Conservation (phyloP, 108 stramenopile species). For the Skeletonema costatum region DNA sequence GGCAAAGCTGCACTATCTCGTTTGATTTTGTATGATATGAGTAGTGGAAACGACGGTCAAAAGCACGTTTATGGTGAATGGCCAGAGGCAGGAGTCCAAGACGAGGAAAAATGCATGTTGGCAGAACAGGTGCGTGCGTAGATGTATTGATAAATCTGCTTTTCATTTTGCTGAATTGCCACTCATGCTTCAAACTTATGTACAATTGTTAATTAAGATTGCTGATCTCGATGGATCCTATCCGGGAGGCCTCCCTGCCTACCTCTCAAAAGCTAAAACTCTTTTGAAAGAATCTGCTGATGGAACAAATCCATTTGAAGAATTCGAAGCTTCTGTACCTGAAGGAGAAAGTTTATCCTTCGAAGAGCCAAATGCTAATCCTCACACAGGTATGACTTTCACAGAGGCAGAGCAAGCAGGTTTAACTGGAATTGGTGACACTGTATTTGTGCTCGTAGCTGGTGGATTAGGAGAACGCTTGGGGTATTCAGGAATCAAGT, state of each 20-base stretch:
- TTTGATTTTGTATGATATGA: constrained; percentile 58
- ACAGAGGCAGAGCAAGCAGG: constrained; percentile 76
- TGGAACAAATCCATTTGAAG: constrained; percentile 94
- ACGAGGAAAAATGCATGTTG: constrained; percentile 75
- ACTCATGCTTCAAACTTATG: neutral
- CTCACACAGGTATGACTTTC: constrained; percentile 83
- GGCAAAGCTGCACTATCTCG: constrained; percentile 62
- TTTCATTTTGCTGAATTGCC: neutral
- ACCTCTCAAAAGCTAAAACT: constrained; percentile 84
- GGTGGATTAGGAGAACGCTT: constrained; percentile 98
- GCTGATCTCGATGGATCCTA: constrained; percentile 90
- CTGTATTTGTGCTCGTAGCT: constrained; percentile 86
- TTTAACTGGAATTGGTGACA: constrained; percentile 58
- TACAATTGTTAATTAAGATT: constrained; percentile 43
- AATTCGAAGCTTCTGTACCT: constrained; percentile 90
- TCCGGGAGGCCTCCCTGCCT: constrained; percentile 92
- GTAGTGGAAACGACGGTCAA: constrained; percentile 45
- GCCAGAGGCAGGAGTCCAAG: constrained; percentile 79
- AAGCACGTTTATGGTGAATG: constrained; percentile 88
- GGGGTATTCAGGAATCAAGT: constrained; percentile 98
- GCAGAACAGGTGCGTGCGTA: constrained; percentile 78
- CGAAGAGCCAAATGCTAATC: constrained; percentile 52
- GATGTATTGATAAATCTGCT: neutral
- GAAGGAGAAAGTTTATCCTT: constrained; percentile 87
- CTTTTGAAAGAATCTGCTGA: constrained; percentile 88